Conservation (phyloP, 1,139 yeast genomes). For the Maudiozyma humilis region DNA sequence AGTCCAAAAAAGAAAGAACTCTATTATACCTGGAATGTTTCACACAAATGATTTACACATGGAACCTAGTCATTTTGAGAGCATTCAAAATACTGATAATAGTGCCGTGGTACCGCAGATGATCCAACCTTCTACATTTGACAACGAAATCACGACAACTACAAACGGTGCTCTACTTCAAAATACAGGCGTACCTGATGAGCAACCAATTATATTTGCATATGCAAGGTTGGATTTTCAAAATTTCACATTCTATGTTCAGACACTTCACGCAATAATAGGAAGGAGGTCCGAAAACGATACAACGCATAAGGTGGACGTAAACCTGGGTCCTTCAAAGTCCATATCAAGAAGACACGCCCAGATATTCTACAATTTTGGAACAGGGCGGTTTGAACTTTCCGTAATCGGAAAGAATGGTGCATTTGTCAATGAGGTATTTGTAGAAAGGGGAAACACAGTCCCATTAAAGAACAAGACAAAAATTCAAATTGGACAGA, state of each 20-base stretch:
- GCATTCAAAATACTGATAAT: not conserved
- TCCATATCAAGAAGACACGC: constrained; percentile 92
- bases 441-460: constrained; percentile 82
- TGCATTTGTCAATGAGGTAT: constrained; percentile 85
- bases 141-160: not conserved
- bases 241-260: constrained; percentile 87
- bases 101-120: not conserved
- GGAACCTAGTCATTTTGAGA: not conserved
- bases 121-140: not conserved
- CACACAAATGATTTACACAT: constrained; percentile 17
- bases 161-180: constrained; percentile 1
- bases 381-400: constrained; percentile 84
- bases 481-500: constrained; percentile 86
- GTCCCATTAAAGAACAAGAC: constrained; percentile 76
- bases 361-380: constrained; percentile 88
- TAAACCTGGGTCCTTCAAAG: constrained; percentile 82
- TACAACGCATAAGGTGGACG: constrained; percentile 60
- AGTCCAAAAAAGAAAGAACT: constrained; percentile 18
- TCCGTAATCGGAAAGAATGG: constrained; percentile 91
- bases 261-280: constrained; percentile 83
- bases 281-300: constrained; percentile 84
- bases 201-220: constrained; percentile 64
- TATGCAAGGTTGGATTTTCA: constrained; percentile 92
- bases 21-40: constrained; percentile 27
- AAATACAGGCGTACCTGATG: constrained; percentile 16